These are phyloP conservation scores for Blastobotrys ciferrii DNA, from an alignment of 1,139 yeast genomes.

Conservation along the genomic window DNA sequence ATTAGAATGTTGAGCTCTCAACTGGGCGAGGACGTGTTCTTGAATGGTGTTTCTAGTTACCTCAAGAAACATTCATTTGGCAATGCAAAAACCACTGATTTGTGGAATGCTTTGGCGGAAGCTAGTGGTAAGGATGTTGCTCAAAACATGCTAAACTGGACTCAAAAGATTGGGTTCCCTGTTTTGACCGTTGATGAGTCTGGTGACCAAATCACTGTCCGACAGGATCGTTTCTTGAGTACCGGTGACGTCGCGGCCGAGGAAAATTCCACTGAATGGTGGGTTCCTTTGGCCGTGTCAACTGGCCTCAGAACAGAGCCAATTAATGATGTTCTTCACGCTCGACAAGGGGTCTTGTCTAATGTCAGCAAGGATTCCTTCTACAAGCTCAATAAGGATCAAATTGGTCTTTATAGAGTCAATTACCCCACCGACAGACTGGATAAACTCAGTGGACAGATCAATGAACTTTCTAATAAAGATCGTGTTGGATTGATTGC, in stretches of 20 bases:
- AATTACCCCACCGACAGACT: constrained; percentile 57
- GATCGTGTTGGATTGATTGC: constrained; percentile 70
- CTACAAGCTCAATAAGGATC: constrained; percentile 78
- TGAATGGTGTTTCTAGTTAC: constrained; percentile 74
- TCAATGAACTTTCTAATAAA: constrained; percentile 48
- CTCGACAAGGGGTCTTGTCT: constrained; percentile 50
- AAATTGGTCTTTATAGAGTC: constrained; percentile 80
- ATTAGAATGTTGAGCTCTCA: constrained; percentile 74
- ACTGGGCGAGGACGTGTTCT: constrained; percentile 71
- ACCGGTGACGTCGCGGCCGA: constrained; percentile 77
- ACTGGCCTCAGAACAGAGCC: constrained; percentile 54
- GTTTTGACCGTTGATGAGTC: constrained; percentile 58
- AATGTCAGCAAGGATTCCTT: constrained; percentile 48
- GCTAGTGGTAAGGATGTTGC: constrained; percentile 75
- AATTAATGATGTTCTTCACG: constrained; percentile 51
- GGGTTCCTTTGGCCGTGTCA: constrained; percentile 75
- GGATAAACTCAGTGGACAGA: constrained; percentile 37
- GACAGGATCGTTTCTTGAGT: constrained; percentile 72
- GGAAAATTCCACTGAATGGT: constrained; percentile 71
- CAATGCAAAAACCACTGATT: constrained; percentile 75
- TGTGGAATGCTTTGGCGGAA: constrained; percentile 74
- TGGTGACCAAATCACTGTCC: constrained; percentile 47
- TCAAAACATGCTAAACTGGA: constrained; percentile 77
- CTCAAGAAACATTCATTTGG: constrained; percentile 67
- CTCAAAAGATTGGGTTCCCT: constrained; percentile 82